Base-by-base conservation (phyloP, 495 filamentous ascomycete genomes). In the Penicillium daleae region DNA sequence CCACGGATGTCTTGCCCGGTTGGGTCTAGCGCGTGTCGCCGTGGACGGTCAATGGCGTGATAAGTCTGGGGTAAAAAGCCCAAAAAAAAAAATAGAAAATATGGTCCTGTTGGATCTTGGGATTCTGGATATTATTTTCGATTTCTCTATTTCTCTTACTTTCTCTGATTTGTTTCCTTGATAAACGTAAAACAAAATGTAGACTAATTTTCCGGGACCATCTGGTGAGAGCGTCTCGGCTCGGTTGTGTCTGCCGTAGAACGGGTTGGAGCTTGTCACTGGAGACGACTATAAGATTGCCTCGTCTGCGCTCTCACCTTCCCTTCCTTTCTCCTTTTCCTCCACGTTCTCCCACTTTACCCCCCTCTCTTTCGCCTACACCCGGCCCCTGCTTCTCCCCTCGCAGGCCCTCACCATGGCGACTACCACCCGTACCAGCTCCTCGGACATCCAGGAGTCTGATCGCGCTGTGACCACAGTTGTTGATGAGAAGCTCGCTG, bases 1-100 rank as follows among this genome's bases (percentile, higher is more conserved):
- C 31, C 53, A 57, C 63, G 54, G 52, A 35, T 24, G 53, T 48
- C 7, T 46, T 17, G 39, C 56, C 56, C 19, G 4, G 46, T 62
- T 24, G 4, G n/a, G 58, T 24, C 31, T 57, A 62, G 54, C n/a
- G 32, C 27, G 10, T 1, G 26, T 13, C 17, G 17, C 8, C 10
- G 2, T 21, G 26, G 31, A 7, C 31, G 13, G 31, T 40, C 6
- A 19, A 51, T 62, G 59, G 63, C 59, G 55, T 59, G 59, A 62
- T 37, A 59, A 66, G 46, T 66, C 64, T 52, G 64, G 64, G 64
- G 64, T 66, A 66, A 60, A 65, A 42, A n/a, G n/a, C n/a, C n/a
- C n/a, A n/a, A n/a, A n/a, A n/a, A n/a, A n/a, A n/a, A n/a, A n/a
- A n/a, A n/a, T n/a, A n/a, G n/a, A n/a, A 55, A 24, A 40, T 22